Evolutionary conservation across 257 asterid genomes (phyloP).

Genomic region (Nicotiana sylvestris): DNA sequence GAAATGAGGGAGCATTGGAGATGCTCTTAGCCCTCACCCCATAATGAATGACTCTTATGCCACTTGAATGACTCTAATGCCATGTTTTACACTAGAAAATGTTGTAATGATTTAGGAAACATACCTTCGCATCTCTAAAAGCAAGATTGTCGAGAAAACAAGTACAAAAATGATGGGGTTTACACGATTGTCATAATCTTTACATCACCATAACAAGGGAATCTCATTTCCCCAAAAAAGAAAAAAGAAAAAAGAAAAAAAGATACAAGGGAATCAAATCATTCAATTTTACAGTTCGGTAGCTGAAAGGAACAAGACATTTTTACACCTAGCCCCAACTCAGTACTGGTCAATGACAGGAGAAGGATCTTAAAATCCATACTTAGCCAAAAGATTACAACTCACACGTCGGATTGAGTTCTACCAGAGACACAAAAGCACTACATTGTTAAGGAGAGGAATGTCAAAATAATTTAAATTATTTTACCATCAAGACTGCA

Average conservation of each 20-base stretch:
- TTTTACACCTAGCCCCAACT: conserved; percentile 4
- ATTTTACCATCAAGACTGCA: conserved; percentile 20
- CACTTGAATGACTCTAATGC: too few species aligned
- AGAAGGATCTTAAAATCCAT: background rate
- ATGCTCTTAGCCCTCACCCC: too few species aligned
- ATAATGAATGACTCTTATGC: too few species aligned
- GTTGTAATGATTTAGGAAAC: background rate
- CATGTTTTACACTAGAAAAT: background rate
- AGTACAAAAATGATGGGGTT: background rate
- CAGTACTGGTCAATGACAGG: background rate
- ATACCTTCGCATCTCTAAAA: background rate
- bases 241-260: too few species aligned
- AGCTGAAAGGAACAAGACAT: background rate
- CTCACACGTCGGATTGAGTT: conserved; percentile 5
- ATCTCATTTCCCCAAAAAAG: too few species aligned
- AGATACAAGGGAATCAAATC: background rate
- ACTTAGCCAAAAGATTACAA: background rate
- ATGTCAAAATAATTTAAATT: background rate
- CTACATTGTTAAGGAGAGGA: background rate
- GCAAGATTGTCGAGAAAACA: background rate
- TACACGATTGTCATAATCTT: background rate
- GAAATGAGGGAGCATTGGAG: too few species aligned
- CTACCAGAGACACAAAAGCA: background rate
- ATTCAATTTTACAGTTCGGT: background rate
- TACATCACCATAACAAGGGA: background rate